Evolutionary conservation across 768 basidiomycete species (phyloP).

Genomic region (Boletus vermiculosoides): DNA sequence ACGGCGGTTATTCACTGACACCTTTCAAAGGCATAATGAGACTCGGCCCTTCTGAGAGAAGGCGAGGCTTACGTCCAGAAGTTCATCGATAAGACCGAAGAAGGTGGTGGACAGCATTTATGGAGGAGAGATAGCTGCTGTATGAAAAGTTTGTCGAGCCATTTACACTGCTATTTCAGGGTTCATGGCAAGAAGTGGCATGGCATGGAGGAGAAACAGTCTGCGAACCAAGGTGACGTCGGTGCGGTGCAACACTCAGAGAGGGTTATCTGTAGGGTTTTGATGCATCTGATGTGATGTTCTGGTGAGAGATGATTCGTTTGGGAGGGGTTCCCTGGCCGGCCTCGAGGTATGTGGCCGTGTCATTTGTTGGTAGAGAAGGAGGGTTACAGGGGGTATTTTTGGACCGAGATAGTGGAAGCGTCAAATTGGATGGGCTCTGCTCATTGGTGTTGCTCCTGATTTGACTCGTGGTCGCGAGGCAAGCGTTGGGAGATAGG

Average conservation of each 20-base stretch:
- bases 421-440: not conserved
- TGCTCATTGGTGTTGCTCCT: conserved; percentile 11
- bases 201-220: not conserved
- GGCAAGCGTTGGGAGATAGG: not conserved
- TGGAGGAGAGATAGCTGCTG: not conserved
- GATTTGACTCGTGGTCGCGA: conserved; percentile 5
- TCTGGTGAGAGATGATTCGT: not conserved
- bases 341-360: conserved; percentile 4
- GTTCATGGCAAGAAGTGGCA: too few relatives aligned
- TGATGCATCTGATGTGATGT: not conserved
- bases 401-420: conserved; percentile 3
- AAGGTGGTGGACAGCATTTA: not conserved
- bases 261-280: not conserved
- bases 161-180: not conserved
- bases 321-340: not conserved
- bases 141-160: not conserved
- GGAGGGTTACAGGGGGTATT: not conserved
- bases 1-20: conserved; percentile 5
- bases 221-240: not conserved
- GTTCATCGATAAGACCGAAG: conserved; percentile 5
- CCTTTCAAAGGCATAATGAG: not conserved
- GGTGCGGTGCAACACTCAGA: not conserved
- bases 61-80: conserved; percentile 1
- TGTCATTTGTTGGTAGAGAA: not conserved
- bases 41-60: not conserved